phyloP scores from a whole-genome alignment of 1,139 yeast genomes.

The Debaryomyces psychrophilus region DNA sequence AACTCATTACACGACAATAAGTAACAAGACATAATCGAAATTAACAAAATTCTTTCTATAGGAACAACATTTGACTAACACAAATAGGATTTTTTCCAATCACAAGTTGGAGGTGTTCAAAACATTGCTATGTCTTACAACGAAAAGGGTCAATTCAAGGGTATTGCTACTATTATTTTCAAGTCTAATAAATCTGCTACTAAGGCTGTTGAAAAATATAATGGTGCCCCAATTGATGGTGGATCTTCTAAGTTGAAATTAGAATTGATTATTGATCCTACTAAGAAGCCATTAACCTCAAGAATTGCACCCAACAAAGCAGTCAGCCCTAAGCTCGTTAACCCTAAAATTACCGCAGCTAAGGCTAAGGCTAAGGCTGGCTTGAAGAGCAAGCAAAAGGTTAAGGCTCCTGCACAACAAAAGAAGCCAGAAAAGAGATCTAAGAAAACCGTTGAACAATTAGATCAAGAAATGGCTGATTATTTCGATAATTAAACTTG shows the following conservation, averaged over 20 bases:
- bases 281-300: conserved; percentile 72
- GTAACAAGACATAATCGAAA: conserved; percentile 6
- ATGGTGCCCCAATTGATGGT: conserved; percentile 92
- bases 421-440: conserved; percentile 45
- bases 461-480: conserved; percentile 94
- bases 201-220: conserved; percentile 77
- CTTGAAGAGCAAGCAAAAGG: conserved; percentile 25
- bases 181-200: conserved; percentile 66
- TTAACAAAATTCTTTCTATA: conserved; percentile 1
- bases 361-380: conserved; percentile 34
- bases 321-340: conserved; percentile 21
- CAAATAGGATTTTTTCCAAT: conserved; percentile 80
- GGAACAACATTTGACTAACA: conserved; percentile 10
- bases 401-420: conserved; percentile 30
- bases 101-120: conserved; percentile 85
- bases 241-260: conserved; percentile 79
- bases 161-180: conserved; percentile 87
- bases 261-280: conserved; percentile 86
- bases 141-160: conserved; percentile 87
- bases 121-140: conserved; percentile 76
- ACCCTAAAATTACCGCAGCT: conserved; percentile 23
- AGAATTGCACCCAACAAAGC: conserved; percentile 62
- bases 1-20: conserved; percentile 7
- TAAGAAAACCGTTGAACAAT: conserved; percentile 83
- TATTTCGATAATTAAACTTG: conserved; percentile 50